These are phyloP conservation scores for Panicum miliaceum DNA, from an alignment of 176 grass and related monocot genomes.

Conservation along the genomic window DNA sequence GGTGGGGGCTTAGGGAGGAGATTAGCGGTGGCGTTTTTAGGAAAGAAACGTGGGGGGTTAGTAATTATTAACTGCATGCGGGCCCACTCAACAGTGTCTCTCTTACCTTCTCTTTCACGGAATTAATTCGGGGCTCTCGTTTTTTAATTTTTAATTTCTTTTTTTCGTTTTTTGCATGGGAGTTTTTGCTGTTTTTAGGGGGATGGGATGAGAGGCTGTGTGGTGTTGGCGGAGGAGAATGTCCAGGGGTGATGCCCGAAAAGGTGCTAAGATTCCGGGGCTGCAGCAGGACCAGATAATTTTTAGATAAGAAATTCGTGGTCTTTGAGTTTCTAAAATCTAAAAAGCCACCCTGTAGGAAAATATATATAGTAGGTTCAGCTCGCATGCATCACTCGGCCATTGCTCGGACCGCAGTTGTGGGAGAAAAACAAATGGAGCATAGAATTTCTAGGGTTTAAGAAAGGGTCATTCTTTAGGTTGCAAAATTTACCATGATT, in stretches of 20 bases:
- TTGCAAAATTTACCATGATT: background rate
- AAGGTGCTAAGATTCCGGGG: constrained; percentile 53
- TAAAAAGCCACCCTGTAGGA: background rate
- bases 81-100: constrained; percentile 3
- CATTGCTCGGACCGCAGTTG: background rate
- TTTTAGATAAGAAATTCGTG: constrained; percentile 74
- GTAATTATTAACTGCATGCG: background rate
- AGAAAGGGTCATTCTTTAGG: background rate
- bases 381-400: background rate
- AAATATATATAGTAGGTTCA: background rate
- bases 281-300: constrained; percentile 50
- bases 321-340: constrained; percentile 36
- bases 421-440: background rate
- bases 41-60: constrained; percentile 37
- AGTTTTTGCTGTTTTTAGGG: constrained; percentile 34
- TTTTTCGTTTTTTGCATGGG: background rate
- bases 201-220: constrained; percentile 29
- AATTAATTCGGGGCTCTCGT: constrained; percentile 41
- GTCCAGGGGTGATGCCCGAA: constrained; percentile 41
- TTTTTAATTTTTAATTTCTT: background rate
- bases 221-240: constrained; percentile 59
- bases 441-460: background rate
- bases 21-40: constrained; percentile 52
- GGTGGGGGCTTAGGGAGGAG: constrained; percentile 35
- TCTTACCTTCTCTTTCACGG: background rate